Percentiles rank a stretch among this genome's conserved stretches.
phyloP scores from a whole-genome alignment of 768 basidiomycete species.

The Nidularia sp. region DNA sequence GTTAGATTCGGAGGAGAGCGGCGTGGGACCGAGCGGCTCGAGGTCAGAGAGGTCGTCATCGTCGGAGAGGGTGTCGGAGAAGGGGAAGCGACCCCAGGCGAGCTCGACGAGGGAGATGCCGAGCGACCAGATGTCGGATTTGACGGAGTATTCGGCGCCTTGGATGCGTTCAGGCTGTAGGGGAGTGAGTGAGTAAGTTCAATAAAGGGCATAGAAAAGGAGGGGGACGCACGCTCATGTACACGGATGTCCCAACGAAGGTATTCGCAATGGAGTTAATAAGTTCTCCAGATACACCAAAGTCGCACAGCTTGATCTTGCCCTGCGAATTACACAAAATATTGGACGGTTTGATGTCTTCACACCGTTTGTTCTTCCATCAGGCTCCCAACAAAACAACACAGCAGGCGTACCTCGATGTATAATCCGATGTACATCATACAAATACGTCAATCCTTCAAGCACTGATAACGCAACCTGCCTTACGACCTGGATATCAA shows the following conservation, averaged over 20 bases:
- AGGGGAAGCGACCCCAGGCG: constrained; percentile 95
- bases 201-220: not conserved
- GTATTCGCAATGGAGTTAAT: constrained; percentile 99
- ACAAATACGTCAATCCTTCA: constrained; percentile 93
- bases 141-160: constrained; percentile 96
- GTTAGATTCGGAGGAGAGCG: not conserved
- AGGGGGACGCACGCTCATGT: constrained; percentile 85
- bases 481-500: constrained; percentile 89
- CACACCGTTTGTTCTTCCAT: constrained; percentile 4
- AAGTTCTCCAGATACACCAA: constrained; percentile 97
- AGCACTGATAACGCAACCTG: constrained; percentile 93
- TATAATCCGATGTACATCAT: constrained; percentile 96
- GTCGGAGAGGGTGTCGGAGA: constrained; percentile 75
- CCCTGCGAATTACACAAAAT: constrained; percentile 93
- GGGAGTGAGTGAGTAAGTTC: not conserved
- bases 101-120: constrained; percentile 97
- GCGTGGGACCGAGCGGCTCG: constrained; percentile 31
- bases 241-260: constrained; percentile 97
- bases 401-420: constrained; percentile 77
- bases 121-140: constrained; percentile 98
- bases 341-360: constrained; percentile 99
- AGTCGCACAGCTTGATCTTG: constrained; percentile 98
- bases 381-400: constrained; percentile 11
- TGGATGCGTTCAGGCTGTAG: constrained; percentile 96
- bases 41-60: constrained; percentile 59